Percentiles rank a stretch among this genome's conserved stretches.
These are phyloP conservation scores for Xylaria scruposa DNA, from an alignment of 495 filamentous ascomycete genomes.

Conservation along the genomic window DNA sequence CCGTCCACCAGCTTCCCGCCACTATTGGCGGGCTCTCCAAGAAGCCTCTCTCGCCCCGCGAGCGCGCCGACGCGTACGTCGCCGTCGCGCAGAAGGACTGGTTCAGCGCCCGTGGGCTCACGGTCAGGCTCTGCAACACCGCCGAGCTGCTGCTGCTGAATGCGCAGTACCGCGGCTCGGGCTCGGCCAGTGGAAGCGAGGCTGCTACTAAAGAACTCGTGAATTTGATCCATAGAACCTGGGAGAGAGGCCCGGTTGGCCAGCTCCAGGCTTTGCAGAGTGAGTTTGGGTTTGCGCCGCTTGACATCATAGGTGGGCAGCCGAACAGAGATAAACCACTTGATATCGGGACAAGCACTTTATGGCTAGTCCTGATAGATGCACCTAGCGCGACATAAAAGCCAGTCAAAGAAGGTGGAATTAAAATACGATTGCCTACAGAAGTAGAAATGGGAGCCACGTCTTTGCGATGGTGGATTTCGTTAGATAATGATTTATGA, in stretches of 20 bases:
- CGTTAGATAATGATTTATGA: neutral
- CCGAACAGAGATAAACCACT: neutral
- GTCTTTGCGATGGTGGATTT: neutral
- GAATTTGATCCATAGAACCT: constrained; percentile 5
- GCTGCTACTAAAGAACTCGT: constrained; percentile 8
- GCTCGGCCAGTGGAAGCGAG: neutral
- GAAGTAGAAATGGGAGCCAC: neutral
- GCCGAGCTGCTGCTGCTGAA: constrained; percentile 26
- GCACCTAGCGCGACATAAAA: neutral
- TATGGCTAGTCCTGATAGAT: constrained; percentile 26
- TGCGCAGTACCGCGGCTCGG: neutral
- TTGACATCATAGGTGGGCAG: constrained; percentile 6
- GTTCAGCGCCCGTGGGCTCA: constrained; percentile 32
- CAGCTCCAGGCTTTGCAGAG: constrained; percentile 20
- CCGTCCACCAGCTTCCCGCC: constrained; percentile 22
- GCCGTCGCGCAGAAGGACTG: constrained; percentile 36
- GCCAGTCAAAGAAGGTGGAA: neutral
- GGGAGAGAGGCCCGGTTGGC: constrained; percentile 9
- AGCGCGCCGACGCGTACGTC: constrained; percentile 36
- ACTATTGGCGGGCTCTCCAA: constrained; percentile 28
- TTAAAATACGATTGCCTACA: neutral
- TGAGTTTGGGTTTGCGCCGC: constrained; percentile 16
- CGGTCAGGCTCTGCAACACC: constrained; percentile 30
- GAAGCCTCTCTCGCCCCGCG: constrained; percentile 35
- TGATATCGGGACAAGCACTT: constrained; percentile 16